Conservation (phyloP, 1,284 basidiomycete species). For the Xanthoconium separans region DNA sequence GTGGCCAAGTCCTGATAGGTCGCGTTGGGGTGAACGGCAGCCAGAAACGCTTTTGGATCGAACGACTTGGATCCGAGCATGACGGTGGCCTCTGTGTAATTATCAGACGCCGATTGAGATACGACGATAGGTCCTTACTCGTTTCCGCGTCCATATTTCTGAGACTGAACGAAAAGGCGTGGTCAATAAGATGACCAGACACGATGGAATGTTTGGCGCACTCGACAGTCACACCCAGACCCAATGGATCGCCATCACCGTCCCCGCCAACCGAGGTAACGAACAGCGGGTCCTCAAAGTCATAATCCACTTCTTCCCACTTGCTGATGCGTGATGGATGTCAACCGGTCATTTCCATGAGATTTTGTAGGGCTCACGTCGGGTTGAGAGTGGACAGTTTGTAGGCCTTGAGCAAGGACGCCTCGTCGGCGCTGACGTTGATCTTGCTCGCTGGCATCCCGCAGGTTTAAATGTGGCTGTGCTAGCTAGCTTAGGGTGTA, state of each 20-base stretch:
- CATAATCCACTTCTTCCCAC: slow-evolving; percentile 83
- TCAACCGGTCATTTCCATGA: slow-evolving; percentile 5
- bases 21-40: slow-evolving; percentile 92
- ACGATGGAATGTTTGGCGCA: slow-evolving; percentile 35
- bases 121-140: slow-evolving; percentile 40
- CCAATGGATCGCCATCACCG: slow-evolving; percentile 68
- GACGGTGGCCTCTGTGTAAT: slow-evolving; percentile 67
- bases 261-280: slow-evolving; percentile 54
- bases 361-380: slow-evolving; percentile 43
- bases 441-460: slow-evolving; percentile 41
- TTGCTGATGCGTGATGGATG: slow-evolving; percentile 42
- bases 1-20: slow-evolving; percentile 87
- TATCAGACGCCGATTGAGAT: slow-evolving; percentile 13
- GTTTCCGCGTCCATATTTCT: slow-evolving; percentile 71
- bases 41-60: slow-evolving; percentile 92
- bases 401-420: slow-evolving; percentile 70
- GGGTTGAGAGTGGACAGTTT: slow-evolving; percentile 68
- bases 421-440: slow-evolving; percentile 69
- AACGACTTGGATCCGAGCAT: slow-evolving; percentile 91
- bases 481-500: background rate
- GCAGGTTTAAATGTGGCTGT: slow-evolving; percentile 21
- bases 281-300: slow-evolving; percentile 65
- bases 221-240: slow-evolving; percentile 62
- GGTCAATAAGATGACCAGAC: slow-evolving; percentile 7
- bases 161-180: slow-evolving; percentile 43